Percentiles rank a stretch among this genome's conserved stretches.
Conservation (phyloP, 352 stramenopile species). For the Globisporangium spinosum region DNA sequence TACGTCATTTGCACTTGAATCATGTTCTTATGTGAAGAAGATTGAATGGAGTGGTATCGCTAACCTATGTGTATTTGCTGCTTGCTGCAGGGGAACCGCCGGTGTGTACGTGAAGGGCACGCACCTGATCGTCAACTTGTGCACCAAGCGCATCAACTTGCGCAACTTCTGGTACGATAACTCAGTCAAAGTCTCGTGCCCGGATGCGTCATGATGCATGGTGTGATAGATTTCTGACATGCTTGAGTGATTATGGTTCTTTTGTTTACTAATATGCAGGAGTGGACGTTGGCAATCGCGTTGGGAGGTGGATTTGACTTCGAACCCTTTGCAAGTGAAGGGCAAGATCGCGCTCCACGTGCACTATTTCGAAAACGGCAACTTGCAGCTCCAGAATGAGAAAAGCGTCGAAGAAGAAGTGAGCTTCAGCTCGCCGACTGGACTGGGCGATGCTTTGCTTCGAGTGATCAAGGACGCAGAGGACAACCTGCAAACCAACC, state of each 20-base stretch:
- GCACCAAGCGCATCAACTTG: conserved; percentile 84
- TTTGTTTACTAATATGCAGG: conserved; percentile 12
- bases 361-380: conserved; percentile 96
- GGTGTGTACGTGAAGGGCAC: conserved; percentile 74
- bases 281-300: conserved; percentile 80
- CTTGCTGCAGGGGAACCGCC: conserved; percentile 50
- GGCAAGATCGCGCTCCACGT: conserved; percentile 83
- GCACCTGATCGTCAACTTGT: conserved; percentile 72
- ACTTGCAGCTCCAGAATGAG: conserved; percentile 88
- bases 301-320: conserved; percentile 67
- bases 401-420: conserved; percentile 70
- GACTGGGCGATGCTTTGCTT: conserved; percentile 62
- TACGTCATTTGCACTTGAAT: conserved; percentile 13
- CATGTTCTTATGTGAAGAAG: not conserved
- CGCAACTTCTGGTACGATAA: conserved; percentile 79
- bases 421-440: conserved; percentile 31
- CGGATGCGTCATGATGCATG: not conserved
- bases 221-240: not conserved
- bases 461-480: conserved; percentile 78
- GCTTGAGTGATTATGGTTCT: not conserved
- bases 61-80: not conserved
- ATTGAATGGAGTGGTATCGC: conserved; percentile 3
- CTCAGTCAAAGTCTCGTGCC: not conserved
- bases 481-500: conserved; percentile 81
- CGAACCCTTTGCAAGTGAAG: conserved; percentile 39